Evolutionary conservation across 2,329 filamentous ascomycete genomes (phyloP).

Genomic region (Berkeleyomyces basicola): DNA sequence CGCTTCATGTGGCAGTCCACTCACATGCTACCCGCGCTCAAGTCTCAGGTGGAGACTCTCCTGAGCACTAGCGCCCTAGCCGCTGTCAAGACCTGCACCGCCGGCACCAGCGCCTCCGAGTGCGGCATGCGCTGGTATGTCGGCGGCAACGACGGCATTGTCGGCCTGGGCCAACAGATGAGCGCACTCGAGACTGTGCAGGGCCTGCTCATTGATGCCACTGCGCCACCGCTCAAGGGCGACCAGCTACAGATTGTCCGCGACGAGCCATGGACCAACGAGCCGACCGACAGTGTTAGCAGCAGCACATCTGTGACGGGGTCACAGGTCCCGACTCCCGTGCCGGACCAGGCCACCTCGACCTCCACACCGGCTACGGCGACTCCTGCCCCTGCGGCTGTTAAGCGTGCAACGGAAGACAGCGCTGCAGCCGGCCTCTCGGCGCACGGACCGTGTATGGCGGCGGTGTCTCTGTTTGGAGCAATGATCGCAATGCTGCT

Average conservation of each 20-base stretch:
- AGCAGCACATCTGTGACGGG: neutral
- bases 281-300: neutral
- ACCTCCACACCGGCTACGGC: too few species aligned
- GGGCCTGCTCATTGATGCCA: constrained; percentile 33
- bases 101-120: constrained; percentile 31
- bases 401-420: neutral
- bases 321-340: neutral
- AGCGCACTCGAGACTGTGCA: constrained; percentile 47
- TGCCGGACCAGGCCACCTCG: too few species aligned
- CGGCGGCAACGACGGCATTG: constrained; percentile 35
- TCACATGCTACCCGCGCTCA: constrained; percentile 38
- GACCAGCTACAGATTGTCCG: constrained; percentile 31
- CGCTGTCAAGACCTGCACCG: constrained; percentile 40
- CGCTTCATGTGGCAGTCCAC: constrained; percentile 46
- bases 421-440: neutral
- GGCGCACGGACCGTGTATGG: neutral
- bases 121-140: constrained; percentile 50
- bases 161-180: constrained; percentile 47
- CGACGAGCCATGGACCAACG: constrained; percentile 10
- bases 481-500: neutral
- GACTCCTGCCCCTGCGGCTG: too few species aligned
- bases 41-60: constrained; percentile 28
- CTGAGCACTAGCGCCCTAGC: constrained; percentile 37
- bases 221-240: constrained; percentile 29
- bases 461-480: neutral